Evolutionary conservation across 2,329 filamentous ascomycete genomes (phyloP).

Genomic region (Domatiomyces globalis): DNA sequence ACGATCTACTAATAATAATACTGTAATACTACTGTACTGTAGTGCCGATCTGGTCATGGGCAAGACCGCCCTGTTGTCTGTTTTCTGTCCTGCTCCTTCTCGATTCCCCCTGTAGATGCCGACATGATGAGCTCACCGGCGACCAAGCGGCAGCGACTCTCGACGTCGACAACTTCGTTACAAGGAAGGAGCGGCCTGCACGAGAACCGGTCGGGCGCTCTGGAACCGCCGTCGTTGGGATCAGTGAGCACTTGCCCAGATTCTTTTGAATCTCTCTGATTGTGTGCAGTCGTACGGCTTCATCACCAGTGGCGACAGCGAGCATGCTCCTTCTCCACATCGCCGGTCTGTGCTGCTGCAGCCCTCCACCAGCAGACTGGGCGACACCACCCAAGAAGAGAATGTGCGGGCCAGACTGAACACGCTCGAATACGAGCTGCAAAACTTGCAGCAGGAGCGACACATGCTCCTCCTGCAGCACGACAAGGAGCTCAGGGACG

Average conservation of each 20-base stretch:
- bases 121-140: slow-evolving; percentile 15
- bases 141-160: slow-evolving; percentile 15
- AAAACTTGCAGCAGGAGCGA: slow-evolving; percentile 74
- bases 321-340: slow-evolving; percentile 22
- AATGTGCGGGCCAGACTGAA: slow-evolving; percentile 81
- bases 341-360: slow-evolving; percentile 26
- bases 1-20: too few species aligned
- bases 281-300: slow-evolving; percentile 37
- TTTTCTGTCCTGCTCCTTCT: not conserved
- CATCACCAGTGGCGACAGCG: slow-evolving; percentile 39
- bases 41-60: too few species aligned
- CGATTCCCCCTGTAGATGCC: not conserved
- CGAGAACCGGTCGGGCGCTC: slow-evolving; percentile 9
- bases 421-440: slow-evolving; percentile 72
- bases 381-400: slow-evolving; percentile 41
- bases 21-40: too few species aligned
- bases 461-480: slow-evolving; percentile 66
- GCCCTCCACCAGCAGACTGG: slow-evolving; percentile 25
- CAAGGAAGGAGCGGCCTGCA: slow-evolving; percentile 14
- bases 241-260: not conserved
- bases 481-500: slow-evolving; percentile 69
- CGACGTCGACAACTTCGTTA: slow-evolving; percentile 13
- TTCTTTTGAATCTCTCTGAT: not conserved
- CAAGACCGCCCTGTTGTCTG: too few species aligned
- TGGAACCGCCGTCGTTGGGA: slow-evolving; percentile 10